These are phyloP conservation scores for Striga asiatica DNA, from an alignment of 257 asterid genomes.

Conservation along the genomic window DNA sequence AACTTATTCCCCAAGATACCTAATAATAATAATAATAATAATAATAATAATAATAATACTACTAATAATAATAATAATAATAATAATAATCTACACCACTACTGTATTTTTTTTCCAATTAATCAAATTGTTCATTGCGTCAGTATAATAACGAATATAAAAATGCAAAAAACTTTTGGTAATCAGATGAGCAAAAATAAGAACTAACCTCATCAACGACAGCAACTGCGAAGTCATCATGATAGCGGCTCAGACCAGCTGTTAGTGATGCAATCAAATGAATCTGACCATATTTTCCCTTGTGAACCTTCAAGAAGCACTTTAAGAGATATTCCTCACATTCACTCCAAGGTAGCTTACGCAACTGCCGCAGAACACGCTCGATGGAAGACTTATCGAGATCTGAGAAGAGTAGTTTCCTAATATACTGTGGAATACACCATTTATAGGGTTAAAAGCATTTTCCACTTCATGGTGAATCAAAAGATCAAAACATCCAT, in stretches of 20 bases:
- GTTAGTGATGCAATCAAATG: slow-evolving; percentile 97
- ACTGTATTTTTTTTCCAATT: not conserved
- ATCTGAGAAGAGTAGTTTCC: slow-evolving; percentile 95
- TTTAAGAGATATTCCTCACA: slow-evolving; percentile 77
- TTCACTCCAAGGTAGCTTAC: slow-evolving; percentile 96
- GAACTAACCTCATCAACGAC: slow-evolving; percentile 91
- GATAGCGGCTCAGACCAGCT: slow-evolving; percentile 92
- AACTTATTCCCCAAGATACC: no score
- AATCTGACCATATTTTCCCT: slow-evolving; percentile 95
- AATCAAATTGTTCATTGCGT: not conserved
- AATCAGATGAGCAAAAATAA: slow-evolving; percentile 5
- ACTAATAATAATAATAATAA: no score
- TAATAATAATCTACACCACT: slow-evolving; percentile 7
- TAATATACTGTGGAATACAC: slow-evolving; percentile 60
- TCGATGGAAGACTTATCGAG: slow-evolving; percentile 87
- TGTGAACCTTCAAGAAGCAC: slow-evolving; percentile 96
- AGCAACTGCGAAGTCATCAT: slow-evolving; percentile 83
- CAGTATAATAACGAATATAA: not conserved
- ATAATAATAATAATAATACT: no score
- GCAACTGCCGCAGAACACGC: slow-evolving; percentile 84
- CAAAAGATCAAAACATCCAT: slow-evolving; percentile 13
- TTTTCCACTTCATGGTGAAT: slow-evolving; percentile 9
- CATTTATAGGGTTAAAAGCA: slow-evolving; percentile 12
- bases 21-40: no score
- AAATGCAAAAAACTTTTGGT: not conserved